These are phyloP conservation scores for cucumber (Cucumis sativus) DNA, from an alignment of 306 rosid species.

Conservation along the genomic window DNA sequence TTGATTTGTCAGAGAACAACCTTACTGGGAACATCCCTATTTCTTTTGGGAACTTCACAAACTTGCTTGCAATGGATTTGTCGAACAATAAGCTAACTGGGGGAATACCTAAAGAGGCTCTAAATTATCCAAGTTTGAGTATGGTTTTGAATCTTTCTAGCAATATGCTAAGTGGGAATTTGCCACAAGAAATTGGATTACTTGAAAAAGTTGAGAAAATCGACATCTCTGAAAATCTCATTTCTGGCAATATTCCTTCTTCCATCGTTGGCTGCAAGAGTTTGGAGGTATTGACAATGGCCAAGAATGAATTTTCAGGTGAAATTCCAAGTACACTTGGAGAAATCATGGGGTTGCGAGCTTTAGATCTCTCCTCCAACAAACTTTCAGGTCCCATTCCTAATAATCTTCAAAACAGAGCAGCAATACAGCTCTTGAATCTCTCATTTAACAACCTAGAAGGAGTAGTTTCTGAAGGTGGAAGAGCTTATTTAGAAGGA, in stretches of 20 bases:
- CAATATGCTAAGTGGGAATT: conserved; percentile 45
- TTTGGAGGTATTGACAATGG: conserved; percentile 37
- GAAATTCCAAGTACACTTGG: conserved; percentile 39
- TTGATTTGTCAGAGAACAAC: conserved; percentile 50
- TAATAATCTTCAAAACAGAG: conserved; percentile 27
- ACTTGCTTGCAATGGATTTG: conserved; percentile 42
- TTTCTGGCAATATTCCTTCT: conserved; percentile 38
- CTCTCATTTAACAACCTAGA: conserved; percentile 53
- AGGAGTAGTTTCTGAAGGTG: conserved; percentile 36
- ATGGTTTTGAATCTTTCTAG: conserved; percentile 39
- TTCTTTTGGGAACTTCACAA: conserved; percentile 36
- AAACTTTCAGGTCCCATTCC: conserved; percentile 62
- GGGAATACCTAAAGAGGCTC: conserved; percentile 38
- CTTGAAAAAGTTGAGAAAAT: conserved; percentile 25
- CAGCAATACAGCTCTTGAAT: conserved; percentile 33
- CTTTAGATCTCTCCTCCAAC: conserved; percentile 62
- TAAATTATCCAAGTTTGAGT: conserved; percentile 40
- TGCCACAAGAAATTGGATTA: conserved; percentile 39
- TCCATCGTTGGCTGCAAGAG: conserved; percentile 44
- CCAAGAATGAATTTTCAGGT: conserved; percentile 46
- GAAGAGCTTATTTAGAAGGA: conserved; percentile 46
- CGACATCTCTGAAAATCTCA: conserved; percentile 45
- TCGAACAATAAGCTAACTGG: conserved; percentile 55
- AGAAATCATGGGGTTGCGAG: conserved; percentile 39
- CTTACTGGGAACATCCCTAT: conserved; percentile 31